Percentiles rank a stretch among this genome's conserved stretches.
Evolutionary conservation across 2,329 filamentous ascomycete genomes (phyloP).

Genomic region (Colletotrichum liriopes): DNA sequence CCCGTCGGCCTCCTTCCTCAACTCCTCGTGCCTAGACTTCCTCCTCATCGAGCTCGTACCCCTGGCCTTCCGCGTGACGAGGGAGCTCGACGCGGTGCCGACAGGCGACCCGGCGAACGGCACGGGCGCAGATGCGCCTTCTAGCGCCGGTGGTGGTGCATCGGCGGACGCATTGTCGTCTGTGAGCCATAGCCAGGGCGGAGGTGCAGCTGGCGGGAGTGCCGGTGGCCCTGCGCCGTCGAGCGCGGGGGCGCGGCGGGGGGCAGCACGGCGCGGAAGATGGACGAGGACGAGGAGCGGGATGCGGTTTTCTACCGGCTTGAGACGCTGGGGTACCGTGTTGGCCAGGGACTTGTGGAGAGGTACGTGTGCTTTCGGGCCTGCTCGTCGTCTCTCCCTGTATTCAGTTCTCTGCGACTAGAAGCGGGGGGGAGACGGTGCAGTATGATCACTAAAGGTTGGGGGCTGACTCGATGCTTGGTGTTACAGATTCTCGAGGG

Average conservation of each 20-base stretch:
- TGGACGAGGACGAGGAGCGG: conserved; percentile 85
- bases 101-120: conserved; percentile 49
- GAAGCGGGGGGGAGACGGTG: not conserved
- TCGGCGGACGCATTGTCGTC: conserved; percentile 30
- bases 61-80: conserved; percentile 88
- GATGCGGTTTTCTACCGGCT: conserved; percentile 90
- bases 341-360: conserved; percentile 93
- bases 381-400: not conserved
- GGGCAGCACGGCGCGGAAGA: conserved; percentile 49
- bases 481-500: conserved; percentile 78
- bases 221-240: conserved; percentile 39
- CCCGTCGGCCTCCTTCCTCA: conserved; percentile 82
- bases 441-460: not conserved
- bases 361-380: conserved; percentile 68
- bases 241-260: conserved; percentile 44
- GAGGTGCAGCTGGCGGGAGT: conserved; percentile 45
- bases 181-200: conserved; percentile 28
- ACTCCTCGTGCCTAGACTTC: conserved; percentile 90
- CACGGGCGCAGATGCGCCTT: conserved; percentile 56
- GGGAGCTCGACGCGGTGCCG: conserved; percentile 74
- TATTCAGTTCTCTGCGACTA: not conserved
- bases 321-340: conserved; percentile 89
- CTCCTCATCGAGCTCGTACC: conserved; percentile 97
- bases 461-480: conserved; percentile 1
- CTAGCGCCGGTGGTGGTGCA: conserved; percentile 52